Conservation (phyloP, 352 stramenopile genomes). For the Phytophthora chlamydospora region DNA sequence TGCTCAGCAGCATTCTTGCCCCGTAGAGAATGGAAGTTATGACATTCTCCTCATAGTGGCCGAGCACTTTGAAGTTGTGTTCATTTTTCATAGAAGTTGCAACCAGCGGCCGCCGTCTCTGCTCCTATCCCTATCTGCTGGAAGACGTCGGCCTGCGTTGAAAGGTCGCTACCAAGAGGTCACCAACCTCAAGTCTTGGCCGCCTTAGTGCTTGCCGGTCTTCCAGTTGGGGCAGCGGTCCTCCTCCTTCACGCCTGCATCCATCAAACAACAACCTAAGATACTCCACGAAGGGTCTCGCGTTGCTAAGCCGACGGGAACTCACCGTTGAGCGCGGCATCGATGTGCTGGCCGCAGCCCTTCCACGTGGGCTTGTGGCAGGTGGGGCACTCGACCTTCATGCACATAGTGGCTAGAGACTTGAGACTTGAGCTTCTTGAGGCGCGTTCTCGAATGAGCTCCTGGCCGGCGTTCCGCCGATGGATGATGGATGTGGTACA, state of each 20-base stretch:
- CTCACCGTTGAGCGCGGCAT: slow-evolving; percentile 46
- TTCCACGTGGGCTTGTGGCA: slow-evolving; percentile 71
- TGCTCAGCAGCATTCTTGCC: too few relatives aligned
- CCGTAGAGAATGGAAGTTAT: too few relatives aligned
- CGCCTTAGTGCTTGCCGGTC: slow-evolving; percentile 53
- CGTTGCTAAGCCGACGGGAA: neutral
- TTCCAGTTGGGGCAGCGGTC: slow-evolving; percentile 65
- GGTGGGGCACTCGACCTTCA: slow-evolving; percentile 63
- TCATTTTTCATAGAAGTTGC: too few relatives aligned
- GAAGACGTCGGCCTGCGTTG: neutral
- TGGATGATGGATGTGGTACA: neutral
- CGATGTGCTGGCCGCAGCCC: slow-evolving; percentile 64
- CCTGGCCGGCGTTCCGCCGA: neutral
- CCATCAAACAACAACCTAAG: neutral
- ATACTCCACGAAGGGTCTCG: neutral
- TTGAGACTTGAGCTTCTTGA: slow-evolving; percentile 8
- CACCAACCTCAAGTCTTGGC: neutral
- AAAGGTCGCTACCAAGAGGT: neutral
- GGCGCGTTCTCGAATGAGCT: slow-evolving; percentile 24
- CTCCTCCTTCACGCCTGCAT: slow-evolving; percentile 46
- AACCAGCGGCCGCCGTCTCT: neutral
- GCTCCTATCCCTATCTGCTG: slow-evolving; percentile 10
- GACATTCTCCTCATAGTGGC: too few relatives aligned
- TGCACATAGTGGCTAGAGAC: slow-evolving; percentile 41
- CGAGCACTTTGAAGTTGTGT: too few relatives aligned